Base-by-base conservation (phyloP, 805 yeast species). In the Yarrowia hollandica region DNA sequence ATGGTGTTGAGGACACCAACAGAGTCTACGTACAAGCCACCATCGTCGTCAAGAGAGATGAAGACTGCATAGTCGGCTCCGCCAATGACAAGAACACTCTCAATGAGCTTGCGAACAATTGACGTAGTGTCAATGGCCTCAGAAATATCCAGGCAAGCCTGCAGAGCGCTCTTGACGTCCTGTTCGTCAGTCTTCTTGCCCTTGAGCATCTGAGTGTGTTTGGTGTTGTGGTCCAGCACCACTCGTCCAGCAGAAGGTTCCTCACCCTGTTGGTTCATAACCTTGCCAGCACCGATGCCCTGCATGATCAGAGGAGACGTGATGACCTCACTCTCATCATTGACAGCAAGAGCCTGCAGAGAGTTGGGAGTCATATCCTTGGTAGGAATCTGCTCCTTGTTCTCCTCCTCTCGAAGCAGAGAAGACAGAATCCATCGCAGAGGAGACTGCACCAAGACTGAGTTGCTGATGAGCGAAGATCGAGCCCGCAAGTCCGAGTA, bases 101-200 rank as follows among this genome's bases (percentile, higher is more conserved):
- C 72, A 0, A 79, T 66, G 15, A 80, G 62, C 39, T 71, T 75
- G 18, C 68, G 64, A 3, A 75, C 65, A 48, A 79, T 77, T 1
- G 74, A 65, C 3, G 70, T 71, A 39, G 70, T 67, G 50, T 74
- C 73, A 12, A 75, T 72, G 6, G 79, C 73, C 62, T 78, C 82
- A 1, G 81, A 75, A n/a, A 80, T 77, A 12, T 75, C 74, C n/a
- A 79, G 68, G 62, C 82, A 78, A 1, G 80, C 75, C 55, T 72
- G 71, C 56, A 80, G 68, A 0, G 79, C 79, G n/a, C 64, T 64
- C 41, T 71, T 72, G 42, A 72, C 62, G 44, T 69, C 38, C 30
- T 55, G 50, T 14, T 55, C 39, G 18, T 26, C 44, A 2, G 44
- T 52, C 34, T 52, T 52, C 55, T 48, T 48, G 35, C 52, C 35